Evolutionary conservation across 2,329 filamentous ascomycete species (phyloP).

Genomic region (Ilyonectria mors-panacis): DNA sequence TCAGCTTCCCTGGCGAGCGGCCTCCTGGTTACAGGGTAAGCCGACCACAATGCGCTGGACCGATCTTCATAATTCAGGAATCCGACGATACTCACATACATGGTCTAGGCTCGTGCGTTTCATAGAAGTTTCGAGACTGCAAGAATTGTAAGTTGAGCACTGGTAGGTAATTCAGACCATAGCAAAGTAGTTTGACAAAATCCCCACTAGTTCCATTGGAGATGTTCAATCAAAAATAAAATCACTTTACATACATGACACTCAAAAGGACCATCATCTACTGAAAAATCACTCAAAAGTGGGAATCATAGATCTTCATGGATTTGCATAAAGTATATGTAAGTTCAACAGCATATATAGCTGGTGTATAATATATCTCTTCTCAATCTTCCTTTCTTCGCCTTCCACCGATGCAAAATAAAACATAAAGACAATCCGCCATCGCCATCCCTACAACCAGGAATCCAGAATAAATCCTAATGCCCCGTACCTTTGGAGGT

Average conservation of each 20-base stretch:
- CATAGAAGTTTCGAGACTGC: no score
- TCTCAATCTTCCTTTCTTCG: background rate
- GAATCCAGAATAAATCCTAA: constrained; percentile 19
- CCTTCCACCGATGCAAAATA: constrained; percentile 5
- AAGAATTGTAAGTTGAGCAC: no score
- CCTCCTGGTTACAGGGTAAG: background rate
- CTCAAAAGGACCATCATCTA: no score
- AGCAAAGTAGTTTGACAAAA: no score
- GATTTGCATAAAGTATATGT: background rate
- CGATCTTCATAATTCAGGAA: no score
- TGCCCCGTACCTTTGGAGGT: background rate
- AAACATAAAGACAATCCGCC: constrained; percentile 11
- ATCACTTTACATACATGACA: no score
- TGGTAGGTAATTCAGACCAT: no score
- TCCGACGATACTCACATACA: background rate
- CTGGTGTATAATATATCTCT: background rate
- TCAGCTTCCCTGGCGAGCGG: background rate
- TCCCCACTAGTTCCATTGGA: no score
- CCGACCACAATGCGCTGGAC: no score
- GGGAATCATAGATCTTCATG: background rate
- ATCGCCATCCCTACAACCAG: constrained; percentile 22
- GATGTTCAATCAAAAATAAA: no score
- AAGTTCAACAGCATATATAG: constrained; percentile 1
- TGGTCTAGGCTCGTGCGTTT: no score
- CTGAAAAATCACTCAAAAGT: no score